Base-by-base conservation (phyloP, 2,329 filamentous ascomycete genomes). In the Diaporthe citrichinensis region DNA sequence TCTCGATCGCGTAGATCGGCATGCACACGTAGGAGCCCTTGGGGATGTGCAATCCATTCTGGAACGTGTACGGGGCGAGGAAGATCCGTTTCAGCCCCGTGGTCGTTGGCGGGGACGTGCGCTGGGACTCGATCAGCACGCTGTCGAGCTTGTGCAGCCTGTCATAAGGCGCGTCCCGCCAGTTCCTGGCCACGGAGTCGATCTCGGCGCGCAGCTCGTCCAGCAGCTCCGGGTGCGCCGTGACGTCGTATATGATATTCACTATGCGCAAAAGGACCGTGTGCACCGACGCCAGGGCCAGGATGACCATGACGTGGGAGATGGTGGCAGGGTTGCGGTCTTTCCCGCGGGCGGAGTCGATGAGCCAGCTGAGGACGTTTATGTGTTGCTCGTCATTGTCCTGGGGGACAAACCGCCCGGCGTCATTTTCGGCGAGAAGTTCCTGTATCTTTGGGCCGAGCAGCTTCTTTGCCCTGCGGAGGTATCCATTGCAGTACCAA, bases 1-100 rank as follows among this genome's bases (percentile, higher is more conserved):
- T 82, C 82, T 77, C 73, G 46, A 67, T 84, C 71, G 34, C 76
- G 14, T 74, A 71, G 1, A 75, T 73, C 2, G 80, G 73, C 44
- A 80, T 76, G 34, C 58, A 61, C 23, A 61, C 58, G 1, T 74
- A 68, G 4, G 78, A 72, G 31, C 75, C 76, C 36, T 36, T 59
- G 44, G 75, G 76, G 20, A 78, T 41, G 51, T 69, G 61, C 23
- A 51, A 12, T 14, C 72, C 72, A 41, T 71, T 55, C 34, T 61
- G 28, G 36, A 61, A 61, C 0, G 58, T 61, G 34, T 61, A 44
- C 15, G 17, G 8, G 58, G 58, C 23, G 34, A 12, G 58, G 25
- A 61, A 61, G 15, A 61, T 31, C n/a, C 58, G 58, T 25, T 61
- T 61, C 58, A 61, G 34, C 28, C 58, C 58, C 10, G 58, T 61